A percentile compares a stretch with the other conserved stretches of the same genome.
Evolutionary conservation across 2,329 filamentous ascomycete genomes (phyloP).

Genomic region (Apiospora malaysiana): DNA sequence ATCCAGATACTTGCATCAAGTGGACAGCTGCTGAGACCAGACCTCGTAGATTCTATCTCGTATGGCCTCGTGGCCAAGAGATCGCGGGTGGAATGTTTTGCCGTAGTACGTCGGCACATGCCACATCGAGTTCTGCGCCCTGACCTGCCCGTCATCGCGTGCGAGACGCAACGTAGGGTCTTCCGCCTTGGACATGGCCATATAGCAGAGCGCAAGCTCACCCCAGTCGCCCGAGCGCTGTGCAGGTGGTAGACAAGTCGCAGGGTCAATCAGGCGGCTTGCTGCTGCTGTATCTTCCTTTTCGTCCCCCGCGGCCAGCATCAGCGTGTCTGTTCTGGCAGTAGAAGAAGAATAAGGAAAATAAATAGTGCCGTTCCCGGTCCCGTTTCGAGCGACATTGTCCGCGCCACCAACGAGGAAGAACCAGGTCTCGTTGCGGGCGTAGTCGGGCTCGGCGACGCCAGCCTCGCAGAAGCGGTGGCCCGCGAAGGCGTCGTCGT

Average conservation of each 20-base stretch:
- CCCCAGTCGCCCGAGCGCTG: conserved; percentile 49
- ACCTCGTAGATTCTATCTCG: conserved; percentile 41
- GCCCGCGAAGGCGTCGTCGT: conserved; percentile 50
- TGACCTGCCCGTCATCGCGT: conserved; percentile 26
- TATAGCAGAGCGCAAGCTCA: conserved; percentile 49
- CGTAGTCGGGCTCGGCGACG: conserved; percentile 51
- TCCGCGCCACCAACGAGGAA: conserved; percentile 53
- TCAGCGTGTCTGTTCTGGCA: conserved; percentile 23
- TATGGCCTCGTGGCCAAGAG: conserved; percentile 46
- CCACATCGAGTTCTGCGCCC: conserved; percentile 47
- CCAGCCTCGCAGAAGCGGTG: conserved; percentile 51
- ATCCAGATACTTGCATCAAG: not conserved
- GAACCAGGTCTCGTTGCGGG: conserved; percentile 52
- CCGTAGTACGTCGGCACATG: conserved; percentile 54
- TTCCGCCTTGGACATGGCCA: conserved; percentile 46
- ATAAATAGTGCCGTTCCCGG: conserved; percentile 28
- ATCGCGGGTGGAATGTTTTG: conserved; percentile 52
- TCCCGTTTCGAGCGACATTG: conserved; percentile 36
- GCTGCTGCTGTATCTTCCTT: conserved; percentile 30
- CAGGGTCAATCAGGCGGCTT: conserved; percentile 44
- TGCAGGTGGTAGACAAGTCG: conserved; percentile 43
- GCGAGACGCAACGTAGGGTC: conserved; percentile 43
- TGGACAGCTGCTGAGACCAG: conserved; percentile 33
- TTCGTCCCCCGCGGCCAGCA: conserved; percentile 25
- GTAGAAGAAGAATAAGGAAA: too few species aligned